Base-by-base conservation (phyloP, 1,139 yeast species). In the Petasospora rhodanensis region DNA sequence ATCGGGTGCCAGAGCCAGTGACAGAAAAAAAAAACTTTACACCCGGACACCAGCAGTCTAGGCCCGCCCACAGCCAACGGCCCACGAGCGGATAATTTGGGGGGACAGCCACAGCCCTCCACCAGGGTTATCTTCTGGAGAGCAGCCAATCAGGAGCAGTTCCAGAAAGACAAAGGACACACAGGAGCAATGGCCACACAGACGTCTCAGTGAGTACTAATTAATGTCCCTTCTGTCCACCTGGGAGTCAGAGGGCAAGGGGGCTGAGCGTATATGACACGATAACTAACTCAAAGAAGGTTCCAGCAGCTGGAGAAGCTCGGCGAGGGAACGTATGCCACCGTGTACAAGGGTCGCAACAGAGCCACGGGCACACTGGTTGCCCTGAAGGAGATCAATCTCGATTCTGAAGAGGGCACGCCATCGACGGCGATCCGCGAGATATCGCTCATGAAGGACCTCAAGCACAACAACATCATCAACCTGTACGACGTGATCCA, bases 361-460 rank as follows among this genome's bases (percentile, higher is more conserved):
- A 75, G 94, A 35, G 75, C 86, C 38, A 82, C 96, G 0, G 97
- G 97, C 6, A 87, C 91, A 20, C 70, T 86, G 33, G 98, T 91
- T 16, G 98, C 98, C 1, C 66, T 91, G 50, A 91, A 91, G 57
- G 98, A 91, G 59, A 93, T 91, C 59, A 86, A 81, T 49, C 68
- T 91, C 44, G 99, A 91, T 56, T 81, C 94, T 14, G 97, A 89
- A 54, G 99, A 91, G 60, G 98, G 98, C 10, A 91, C 97, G 0
- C 98, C 98, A 3, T 87, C 96, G 1, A 91, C 98, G 0, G 98
- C 98, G 7, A 91, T 91, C 45, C 72, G 98, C 49, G 98, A 91
- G 60, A 91, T 91, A 41, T 91, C 97, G 7, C 66, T 91, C 42
- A 86, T 91, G 96, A 91, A 91, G 59, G 98, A 91, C 58, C 70